Evolutionary conservation across 176 grass and related monocot genomes (phyloP), one percentile per base, ranked within the genome.

Genomic region (Musa beccarii): DNA sequence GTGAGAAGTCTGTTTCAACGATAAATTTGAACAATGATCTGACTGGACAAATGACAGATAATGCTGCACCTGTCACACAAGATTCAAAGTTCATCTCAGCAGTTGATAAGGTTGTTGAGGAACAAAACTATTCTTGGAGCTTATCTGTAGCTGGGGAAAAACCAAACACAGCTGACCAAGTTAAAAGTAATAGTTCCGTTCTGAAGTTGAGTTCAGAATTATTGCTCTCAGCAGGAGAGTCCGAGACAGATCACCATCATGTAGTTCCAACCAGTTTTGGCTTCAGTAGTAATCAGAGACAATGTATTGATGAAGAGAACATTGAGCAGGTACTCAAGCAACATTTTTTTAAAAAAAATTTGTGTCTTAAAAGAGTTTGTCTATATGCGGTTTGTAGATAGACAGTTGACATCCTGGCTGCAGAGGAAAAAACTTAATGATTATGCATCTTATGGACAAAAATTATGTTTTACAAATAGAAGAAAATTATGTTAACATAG

Each of bases 41-140:
- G 14, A 68, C 26, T 78, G 52, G 52, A 54, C 62, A 68, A 78
- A 34, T 78, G 24, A 51, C 24, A 53, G 34, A 22, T 77, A n/a
- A 61, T 52, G 65, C 43, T 66, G 20, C 53, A 59, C 20, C 9
- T 2, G 10, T 15, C 6, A 8, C 13, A 34, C 77, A 79, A 55
- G 66, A 59, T 21, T 56, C n/a, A 19, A 28, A 21, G 23, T 59
- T 26, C 2, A 59, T 13, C 43, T 49, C 64, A 49, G 49, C 14
- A 20, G 22, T 29, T 15, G 53, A 57, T 43, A 69, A 56, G 65
- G 25, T 34, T 69, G 69, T 19, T 49, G 51, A 79, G 25, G 53
- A 55, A 4, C 51, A 79, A 34, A 28, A 68, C 11, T 69, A n/a
- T 66, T 66, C 64, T 53, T 53, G 11, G 51, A 59, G 24, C 43